Base-by-base conservation (phyloP, 2,329 filamentous ascomycete genomes). In the Fusarium clavum region DNA sequence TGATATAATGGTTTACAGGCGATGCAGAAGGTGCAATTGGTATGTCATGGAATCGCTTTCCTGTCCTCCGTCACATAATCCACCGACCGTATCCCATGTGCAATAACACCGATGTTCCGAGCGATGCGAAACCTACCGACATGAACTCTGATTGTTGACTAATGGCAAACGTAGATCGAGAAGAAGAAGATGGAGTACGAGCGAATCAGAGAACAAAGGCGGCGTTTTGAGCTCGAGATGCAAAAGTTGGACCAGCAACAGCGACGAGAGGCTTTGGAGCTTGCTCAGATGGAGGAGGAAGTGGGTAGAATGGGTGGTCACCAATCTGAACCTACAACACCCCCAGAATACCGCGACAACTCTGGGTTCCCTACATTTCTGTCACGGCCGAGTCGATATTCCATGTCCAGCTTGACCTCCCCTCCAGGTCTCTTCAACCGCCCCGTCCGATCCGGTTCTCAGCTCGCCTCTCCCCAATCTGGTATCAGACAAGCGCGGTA, bases 151-250 rank as follows among this genome's bases (percentile, higher is more conserved):
- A 60, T 20, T 18, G 34, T 61, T 59, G 24, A 74, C 81, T 84
- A 75, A 88, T 79, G 71, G 61, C 46, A 48, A 62, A 53, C 60
- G 63, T 80, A 98, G 94, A 89, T 97, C 78, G 94, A 97, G 80
- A 96, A 96, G 82, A 97, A 97, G 82, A 94, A 94, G 77, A 85
- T 93, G 77, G 94, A 97, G 80, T 97, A 97, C 83, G 95, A 98
- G 80, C 90, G 91, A 77, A 90, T 98, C 75, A 89, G 93, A 72
- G 93, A 97, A 81, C 93, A 97, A 79, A 94, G 93, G 77, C 90
- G 93, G 70, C 90, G 92, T 47, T 97, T 97, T 76, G 94, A 98
- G 82, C 90, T 92, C 71, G 94, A 98, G 80, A 94, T 99, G 89
- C 92, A 94, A 79, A 88, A 94, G 74, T 86, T 98, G 67, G 94